Evolutionary conservation across 2,329 filamentous ascomycete genomes (phyloP).

Genomic region (Huntiella savannae): DNA sequence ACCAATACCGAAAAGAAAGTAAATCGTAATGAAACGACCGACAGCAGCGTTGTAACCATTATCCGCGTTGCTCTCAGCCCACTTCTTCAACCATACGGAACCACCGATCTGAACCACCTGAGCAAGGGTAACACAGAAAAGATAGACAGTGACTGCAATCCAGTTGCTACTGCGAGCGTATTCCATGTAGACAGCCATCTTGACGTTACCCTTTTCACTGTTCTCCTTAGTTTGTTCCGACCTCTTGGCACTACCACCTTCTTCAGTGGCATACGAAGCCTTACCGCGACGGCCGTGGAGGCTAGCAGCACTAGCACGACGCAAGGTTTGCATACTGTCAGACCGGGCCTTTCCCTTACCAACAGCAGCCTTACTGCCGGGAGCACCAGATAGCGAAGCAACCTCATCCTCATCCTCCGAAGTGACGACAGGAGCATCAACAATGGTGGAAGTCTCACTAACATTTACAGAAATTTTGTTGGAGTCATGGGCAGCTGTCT

Average conservation of each 20-base stretch:
- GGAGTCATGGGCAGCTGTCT: constrained; percentile 45
- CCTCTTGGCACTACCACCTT: constrained; percentile 40
- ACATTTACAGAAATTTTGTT: constrained; percentile 20
- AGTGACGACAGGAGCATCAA: constrained; percentile 24
- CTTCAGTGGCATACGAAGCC: constrained; percentile 64
- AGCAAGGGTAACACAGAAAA: constrained; percentile 55
- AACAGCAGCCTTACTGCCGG: constrained; percentile 45
- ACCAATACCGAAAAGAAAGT: constrained; percentile 86
- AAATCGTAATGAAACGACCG: constrained; percentile 83
- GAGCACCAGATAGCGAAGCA: constrained; percentile 35
- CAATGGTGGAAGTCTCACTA: constrained; percentile 39
- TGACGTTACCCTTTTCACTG: constrained; percentile 88
- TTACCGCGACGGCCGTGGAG: constrained; percentile 77
- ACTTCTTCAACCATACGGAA: constrained; percentile 83
- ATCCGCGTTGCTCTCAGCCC: constrained; percentile 63
- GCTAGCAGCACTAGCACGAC: constrained; percentile 78
- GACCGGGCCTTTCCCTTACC: constrained; percentile 34
- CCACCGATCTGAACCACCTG: constrained; percentile 70
- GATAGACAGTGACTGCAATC: constrained; percentile 61
- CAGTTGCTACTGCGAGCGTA: constrained; percentile 93
- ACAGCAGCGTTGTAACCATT: constrained; percentile 52
- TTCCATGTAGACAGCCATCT: constrained; percentile 85
- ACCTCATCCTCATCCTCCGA: constrained; percentile 61
- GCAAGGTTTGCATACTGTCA: constrained; percentile 61
- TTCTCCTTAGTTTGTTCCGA: constrained; percentile 77